These are phyloP conservation scores for Saccharomycopsis fibuligera DNA, from an alignment of 805 yeast genomes.

Conservation along the genomic window DNA sequence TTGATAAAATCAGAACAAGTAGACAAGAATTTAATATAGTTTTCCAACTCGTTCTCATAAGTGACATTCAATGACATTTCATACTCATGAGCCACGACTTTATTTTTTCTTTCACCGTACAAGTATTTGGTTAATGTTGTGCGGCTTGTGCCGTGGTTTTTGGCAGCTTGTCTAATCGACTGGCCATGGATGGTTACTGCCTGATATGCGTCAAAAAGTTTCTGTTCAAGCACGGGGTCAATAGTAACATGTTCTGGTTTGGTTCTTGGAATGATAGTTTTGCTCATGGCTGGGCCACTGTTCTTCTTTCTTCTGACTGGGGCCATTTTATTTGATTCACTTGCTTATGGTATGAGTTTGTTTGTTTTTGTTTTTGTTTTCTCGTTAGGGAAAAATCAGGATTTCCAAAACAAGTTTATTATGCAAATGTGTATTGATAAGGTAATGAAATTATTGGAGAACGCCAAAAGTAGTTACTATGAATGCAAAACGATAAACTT, in stretches of 20 bases:
- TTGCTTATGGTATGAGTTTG: too few species aligned
- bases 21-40: constrained; percentile 6
- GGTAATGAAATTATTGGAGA: too few species aligned
- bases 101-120: constrained; percentile 19
- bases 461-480: too few species aligned
- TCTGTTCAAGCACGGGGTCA: constrained; percentile 18
- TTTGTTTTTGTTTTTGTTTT: too few species aligned
- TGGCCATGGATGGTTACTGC: constrained; percentile 17
- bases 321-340: background rate
- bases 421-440: too few species aligned
- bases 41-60: constrained; percentile 16
- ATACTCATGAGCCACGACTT: constrained; percentile 20
- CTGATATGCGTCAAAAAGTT: constrained; percentile 18
- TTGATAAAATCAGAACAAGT: constrained; percentile 7
- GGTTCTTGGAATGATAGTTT: constrained; percentile 14
- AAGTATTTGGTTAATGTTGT: constrained; percentile 20
- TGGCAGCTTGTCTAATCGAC: constrained; percentile 19
- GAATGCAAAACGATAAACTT: too few species aligned
- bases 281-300: constrained; percentile 17
- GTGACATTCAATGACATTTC: constrained; percentile 18
- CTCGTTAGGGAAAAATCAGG: too few species aligned
- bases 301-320: constrained; percentile 12
- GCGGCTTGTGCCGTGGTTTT: constrained; percentile 12
- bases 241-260: constrained; percentile 20
- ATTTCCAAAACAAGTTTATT: too few species aligned